Conservation (phyloP, 225 moss, liverwort and hornwort species). For the Neckera pumila region DNA sequence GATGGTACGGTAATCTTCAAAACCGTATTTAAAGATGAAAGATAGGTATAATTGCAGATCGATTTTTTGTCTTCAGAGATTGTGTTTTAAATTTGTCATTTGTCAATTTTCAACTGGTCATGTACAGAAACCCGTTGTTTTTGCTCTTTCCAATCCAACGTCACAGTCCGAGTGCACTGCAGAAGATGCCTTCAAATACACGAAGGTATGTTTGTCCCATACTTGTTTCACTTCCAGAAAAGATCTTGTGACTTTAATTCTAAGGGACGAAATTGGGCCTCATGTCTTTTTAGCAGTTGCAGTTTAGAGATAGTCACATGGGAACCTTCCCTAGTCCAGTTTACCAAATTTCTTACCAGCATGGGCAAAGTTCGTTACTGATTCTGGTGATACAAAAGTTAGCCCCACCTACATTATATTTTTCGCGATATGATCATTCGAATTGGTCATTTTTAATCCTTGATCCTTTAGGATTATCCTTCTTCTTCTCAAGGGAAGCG, state of each 20-base stretch:
- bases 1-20: background rate
- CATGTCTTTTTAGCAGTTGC: background rate
- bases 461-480: background rate
- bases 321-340: background rate
- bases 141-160: constrained; percentile 81
- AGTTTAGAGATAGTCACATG: background rate
- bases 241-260: background rate
- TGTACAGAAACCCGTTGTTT: constrained; percentile 63
- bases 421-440: background rate
- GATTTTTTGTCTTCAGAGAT: background rate
- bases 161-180: constrained; percentile 63
- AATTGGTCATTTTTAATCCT: background rate
- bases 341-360: background rate
- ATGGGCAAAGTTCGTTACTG: background rate
- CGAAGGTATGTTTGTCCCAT: constrained; percentile 25
- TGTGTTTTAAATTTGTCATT: background rate
- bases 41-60: background rate
- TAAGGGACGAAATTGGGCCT: background rate
- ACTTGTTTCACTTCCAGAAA: background rate
- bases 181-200: constrained; percentile 59
- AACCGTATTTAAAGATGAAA: background rate
- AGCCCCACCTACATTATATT: background rate
- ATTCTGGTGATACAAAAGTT: background rate
- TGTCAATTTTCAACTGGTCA: background rate
- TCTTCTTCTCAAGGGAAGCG: background rate